phyloP scores from a whole-genome alignment of 106 monocot species.

The Allium fistulosum region DNA sequence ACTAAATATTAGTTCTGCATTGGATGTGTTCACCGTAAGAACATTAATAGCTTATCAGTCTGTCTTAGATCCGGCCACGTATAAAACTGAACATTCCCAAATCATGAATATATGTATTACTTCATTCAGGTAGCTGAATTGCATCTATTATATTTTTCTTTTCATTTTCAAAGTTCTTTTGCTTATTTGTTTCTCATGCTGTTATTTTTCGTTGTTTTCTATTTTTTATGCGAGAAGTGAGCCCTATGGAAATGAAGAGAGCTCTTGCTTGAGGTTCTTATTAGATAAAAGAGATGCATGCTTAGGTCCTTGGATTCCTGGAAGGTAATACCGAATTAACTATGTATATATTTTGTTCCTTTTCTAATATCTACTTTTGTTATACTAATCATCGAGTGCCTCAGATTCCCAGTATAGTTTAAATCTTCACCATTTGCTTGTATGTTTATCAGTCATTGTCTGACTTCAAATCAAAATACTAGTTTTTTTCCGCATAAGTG shows the following conservation, averaged over 20 bases:
- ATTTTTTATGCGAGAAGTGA: slow-evolving; percentile 41
- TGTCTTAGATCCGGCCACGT: slow-evolving; percentile 71
- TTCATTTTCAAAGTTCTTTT: not conserved
- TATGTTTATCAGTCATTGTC: not conserved
- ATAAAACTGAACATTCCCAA: slow-evolving; percentile 66
- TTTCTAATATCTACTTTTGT: slow-evolving; percentile 2
- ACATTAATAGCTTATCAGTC: slow-evolving; percentile 79
- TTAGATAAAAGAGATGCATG: slow-evolving; percentile 91
- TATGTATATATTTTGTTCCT: slow-evolving; percentile 2
- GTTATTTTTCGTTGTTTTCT: slow-evolving; percentile 6
- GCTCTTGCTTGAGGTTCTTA: slow-evolving; percentile 78
- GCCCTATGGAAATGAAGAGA: slow-evolving; percentile 74
- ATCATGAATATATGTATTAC: slow-evolving; percentile 69
- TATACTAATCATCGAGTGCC: not conserved
- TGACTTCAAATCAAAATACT: too few species aligned
- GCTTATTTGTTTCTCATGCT: slow-evolving; percentile 1
- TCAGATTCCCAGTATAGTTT: not conserved
- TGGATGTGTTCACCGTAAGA: slow-evolving; percentile 73
- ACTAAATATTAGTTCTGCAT: slow-evolving; percentile 46
- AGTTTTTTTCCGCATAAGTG: not conserved
- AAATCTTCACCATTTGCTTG: not conserved
- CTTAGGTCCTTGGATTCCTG: slow-evolving; percentile 94
- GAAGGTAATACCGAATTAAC: slow-evolving; percentile 38
- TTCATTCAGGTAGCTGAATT: slow-evolving; percentile 56
- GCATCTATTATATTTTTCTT: not conserved